A percentile compares a stretch with the other conserved stretches of the same genome.
Conservation (phyloP, 2,329 filamentous ascomycete species). For the Fusarium redolens region DNA sequence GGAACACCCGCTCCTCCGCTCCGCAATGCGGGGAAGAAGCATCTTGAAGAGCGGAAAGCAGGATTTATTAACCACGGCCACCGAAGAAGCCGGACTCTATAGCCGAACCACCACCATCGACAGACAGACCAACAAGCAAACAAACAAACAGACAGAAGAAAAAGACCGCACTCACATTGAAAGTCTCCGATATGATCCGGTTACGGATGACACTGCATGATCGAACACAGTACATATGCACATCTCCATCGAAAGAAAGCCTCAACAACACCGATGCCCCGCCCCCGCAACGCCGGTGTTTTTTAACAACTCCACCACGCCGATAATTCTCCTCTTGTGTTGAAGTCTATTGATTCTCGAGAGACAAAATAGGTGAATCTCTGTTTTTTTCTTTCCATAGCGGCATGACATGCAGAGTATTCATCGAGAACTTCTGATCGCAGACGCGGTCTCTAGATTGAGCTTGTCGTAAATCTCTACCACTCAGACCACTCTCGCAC, state of each 20-base stretch:
- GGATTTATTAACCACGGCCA: neutral
- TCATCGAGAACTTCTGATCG: neutral
- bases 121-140: neutral
- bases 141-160: neutral
- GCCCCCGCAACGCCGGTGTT: slow-evolving; percentile 36
- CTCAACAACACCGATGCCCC: slow-evolving; percentile 21
- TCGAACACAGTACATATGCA: slow-evolving; percentile 23
- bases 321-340: slow-evolving; percentile 18
- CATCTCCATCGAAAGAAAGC: slow-evolving; percentile 5
- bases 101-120: slow-evolving; percentile 14
- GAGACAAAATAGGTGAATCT: neutral
- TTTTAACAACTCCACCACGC: slow-evolving; percentile 27
- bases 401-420: neutral
- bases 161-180: neutral
- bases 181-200: slow-evolving; percentile 32
- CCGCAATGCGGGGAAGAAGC: slow-evolving; percentile 30
- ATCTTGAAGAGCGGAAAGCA: slow-evolving; percentile 7
- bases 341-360: neutral
- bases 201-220: slow-evolving; percentile 23
- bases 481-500: neutral
- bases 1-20: slow-evolving; percentile 33
- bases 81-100: slow-evolving; percentile 9
- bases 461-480: neutral
- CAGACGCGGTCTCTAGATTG: neutral
- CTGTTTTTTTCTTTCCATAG: neutral